phyloP scores from a whole-genome alignment of 2,329 filamentous ascomycete genomes.

The Colletotrichum theobromicola region DNA sequence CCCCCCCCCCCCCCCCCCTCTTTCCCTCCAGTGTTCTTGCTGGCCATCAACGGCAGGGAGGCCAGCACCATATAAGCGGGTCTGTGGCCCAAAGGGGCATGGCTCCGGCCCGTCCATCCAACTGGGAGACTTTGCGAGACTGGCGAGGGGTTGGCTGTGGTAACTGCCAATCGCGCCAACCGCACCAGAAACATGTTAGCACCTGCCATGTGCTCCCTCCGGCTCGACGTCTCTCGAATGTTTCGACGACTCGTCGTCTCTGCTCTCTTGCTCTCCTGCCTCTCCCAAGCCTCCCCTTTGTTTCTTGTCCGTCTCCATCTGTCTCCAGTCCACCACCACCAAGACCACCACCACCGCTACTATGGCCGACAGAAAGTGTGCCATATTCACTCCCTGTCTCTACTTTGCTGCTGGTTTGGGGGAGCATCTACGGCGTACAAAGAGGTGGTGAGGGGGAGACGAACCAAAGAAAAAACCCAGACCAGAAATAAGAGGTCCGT shows the following conservation, averaged over 20 bases:
- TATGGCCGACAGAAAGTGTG: neutral
- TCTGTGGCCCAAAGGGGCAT: neutral
- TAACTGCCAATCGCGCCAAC: constrained; percentile 11
- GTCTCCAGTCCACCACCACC: neutral
- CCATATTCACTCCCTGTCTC: neutral
- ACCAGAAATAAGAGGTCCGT: neutral
- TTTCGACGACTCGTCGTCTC: neutral
- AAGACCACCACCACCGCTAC: neutral
- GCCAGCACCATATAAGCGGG: neutral
- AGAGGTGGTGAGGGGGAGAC: neutral
- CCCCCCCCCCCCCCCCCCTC: no score
- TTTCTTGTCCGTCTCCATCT: constrained; percentile 1
- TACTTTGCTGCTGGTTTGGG: neutral
- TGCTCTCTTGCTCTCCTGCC: neutral
- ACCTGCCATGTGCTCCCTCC: neutral
- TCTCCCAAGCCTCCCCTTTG: constrained; percentile 7
- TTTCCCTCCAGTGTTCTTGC: neutral
- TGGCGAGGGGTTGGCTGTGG: neutral
- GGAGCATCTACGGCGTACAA: neutral
- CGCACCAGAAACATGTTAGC: neutral
- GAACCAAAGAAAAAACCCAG: neutral
- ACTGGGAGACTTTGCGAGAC: constrained; percentile 14
- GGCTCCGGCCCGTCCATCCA: neutral
- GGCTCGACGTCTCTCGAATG: neutral
- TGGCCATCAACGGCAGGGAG: neutral